A percentile compares a stretch with the other conserved stretches of the same genome.
Evolutionary conservation across 768 basidiomycete species (phyloP).

Genomic region (Auricularia heimuer): DNA sequence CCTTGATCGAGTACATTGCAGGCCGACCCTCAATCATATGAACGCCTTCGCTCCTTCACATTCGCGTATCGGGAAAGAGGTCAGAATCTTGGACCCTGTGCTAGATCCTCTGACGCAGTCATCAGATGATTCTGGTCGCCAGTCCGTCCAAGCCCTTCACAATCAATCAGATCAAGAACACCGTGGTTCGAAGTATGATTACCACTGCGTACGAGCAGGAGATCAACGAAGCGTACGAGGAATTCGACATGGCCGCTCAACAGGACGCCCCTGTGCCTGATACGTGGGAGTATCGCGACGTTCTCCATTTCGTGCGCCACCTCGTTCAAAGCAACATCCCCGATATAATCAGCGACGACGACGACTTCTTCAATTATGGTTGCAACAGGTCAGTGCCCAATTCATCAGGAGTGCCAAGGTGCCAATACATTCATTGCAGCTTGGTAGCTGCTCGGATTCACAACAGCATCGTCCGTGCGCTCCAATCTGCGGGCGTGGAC

Average conservation of each 20-base stretch:
- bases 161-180: constrained; percentile 30
- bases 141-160: constrained; percentile 22
- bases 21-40: constrained; percentile 31
- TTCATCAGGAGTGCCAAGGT: background rate
- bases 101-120: background rate
- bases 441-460: constrained; percentile 24
- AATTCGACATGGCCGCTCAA: background rate
- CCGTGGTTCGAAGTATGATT: constrained; percentile 26
- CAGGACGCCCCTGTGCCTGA: background rate
- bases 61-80: constrained; percentile 38
- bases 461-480: constrained; percentile 19
- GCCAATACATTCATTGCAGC: background rate
- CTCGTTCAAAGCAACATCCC: constrained; percentile 26
- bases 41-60: background rate
- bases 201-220: constrained; percentile 25
- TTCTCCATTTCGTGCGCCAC: constrained; percentile 22
- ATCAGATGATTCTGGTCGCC: constrained; percentile 27
- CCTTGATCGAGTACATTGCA: constrained; percentile 21
- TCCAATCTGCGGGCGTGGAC: constrained; percentile 3
- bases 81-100: background rate
- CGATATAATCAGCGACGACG: constrained; percentile 19
- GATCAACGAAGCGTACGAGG: constrained; percentile 24
- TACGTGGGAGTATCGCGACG: constrained; percentile 9
- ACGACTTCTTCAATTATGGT: constrained; percentile 31
- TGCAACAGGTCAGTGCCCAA: constrained; percentile 19